Base-by-base conservation (phyloP, 306 rosid species). In the Vigna reflexopilosa region DNA sequence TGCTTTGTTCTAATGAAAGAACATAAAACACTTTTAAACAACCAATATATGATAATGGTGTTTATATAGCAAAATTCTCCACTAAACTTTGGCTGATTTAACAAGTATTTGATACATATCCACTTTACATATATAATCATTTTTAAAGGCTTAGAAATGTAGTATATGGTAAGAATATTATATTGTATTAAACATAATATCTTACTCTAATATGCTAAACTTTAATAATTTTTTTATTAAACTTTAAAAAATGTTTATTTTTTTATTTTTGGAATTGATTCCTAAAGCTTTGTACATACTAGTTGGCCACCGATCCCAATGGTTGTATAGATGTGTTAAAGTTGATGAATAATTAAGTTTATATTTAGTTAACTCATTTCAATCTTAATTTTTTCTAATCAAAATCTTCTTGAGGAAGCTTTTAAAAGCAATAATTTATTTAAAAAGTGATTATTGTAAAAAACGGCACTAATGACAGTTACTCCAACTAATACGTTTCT, bases 1-100 rank as follows among this genome's bases (percentile, higher is more conserved):
- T 24, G 66, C 26, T 79, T 7, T n/a, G 19, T 38, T 79, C 20
- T 30, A 15, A 65, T 19, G 34, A 30, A 70, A 20, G 16, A 26
- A 62, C 16, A 20, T 7, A 40, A 58, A 16, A 11, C 32, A 15
- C 45, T 36, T 50, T 36, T 20, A 70, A 15, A 12, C 38, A 12
- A 34, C 48, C 70, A 61, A 76, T 49, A 20, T 44, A 66, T 38
- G 45, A 22, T 20, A 42, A 51, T 49, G 22, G 28, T 40, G 48
- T 70, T 61, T 70, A 47, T 56, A 77, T 44, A 3, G 6, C 42
- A 58, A 56, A 44, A 17, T 3, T 44, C 56, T 73, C 68, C 20
- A 30, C 19, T 3, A 30, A 61, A 30, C 15, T 47, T 61, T 7
- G 3, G 15, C 47, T 15, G 79, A 45, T 75, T 30, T 59, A n/a